These are phyloP conservation scores for Fragaria ananassa DNA, from an alignment of 306 rosid species.

Conservation along the genomic window DNA sequence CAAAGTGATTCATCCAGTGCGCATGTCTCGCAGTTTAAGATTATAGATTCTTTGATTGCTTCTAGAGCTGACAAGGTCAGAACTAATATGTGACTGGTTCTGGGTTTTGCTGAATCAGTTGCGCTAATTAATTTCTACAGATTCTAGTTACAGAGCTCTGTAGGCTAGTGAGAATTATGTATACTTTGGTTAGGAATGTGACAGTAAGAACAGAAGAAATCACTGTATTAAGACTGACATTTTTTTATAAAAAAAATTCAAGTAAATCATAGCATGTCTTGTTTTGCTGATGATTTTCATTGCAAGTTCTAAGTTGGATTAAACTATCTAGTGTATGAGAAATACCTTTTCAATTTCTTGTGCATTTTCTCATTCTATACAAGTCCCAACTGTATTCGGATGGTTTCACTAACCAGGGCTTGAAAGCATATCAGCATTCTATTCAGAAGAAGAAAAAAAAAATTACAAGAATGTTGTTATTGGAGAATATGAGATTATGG, in stretches of 20 bases:
- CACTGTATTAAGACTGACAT: neutral
- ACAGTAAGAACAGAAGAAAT: conserved; percentile 6
- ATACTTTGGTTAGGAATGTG: conserved; percentile 3
- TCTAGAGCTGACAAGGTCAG: conserved; percentile 31
- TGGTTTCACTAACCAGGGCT: too few relatives aligned
- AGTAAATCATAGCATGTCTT: neutral
- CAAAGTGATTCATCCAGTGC: conserved; percentile 25
- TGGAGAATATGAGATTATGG: neutral
- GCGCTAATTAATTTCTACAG: neutral
- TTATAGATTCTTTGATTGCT: conserved; percentile 40
- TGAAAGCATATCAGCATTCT: too few relatives aligned
- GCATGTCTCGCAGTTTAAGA: conserved; percentile 24
- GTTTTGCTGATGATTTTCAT: neutral
- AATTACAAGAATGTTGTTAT: too few relatives aligned
- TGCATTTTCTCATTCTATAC: neutral
- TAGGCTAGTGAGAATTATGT: neutral
- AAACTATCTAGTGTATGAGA: neutral
- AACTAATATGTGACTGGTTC: conserved; percentile 28
- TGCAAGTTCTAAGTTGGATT: neutral
- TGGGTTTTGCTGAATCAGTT: conserved; percentile 10
- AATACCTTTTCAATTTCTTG: neutral
- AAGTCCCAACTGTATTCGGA: too few relatives aligned
- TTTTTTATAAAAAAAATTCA: too few relatives aligned
- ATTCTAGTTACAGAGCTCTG: neutral
- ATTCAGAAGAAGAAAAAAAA: too few relatives aligned